A percentile compares a stretch with the other conserved stretches of the same genome.
Conservation (phyloP, 2,329 filamentous ascomycete species). For the Trichophyton rubrum region DNA sequence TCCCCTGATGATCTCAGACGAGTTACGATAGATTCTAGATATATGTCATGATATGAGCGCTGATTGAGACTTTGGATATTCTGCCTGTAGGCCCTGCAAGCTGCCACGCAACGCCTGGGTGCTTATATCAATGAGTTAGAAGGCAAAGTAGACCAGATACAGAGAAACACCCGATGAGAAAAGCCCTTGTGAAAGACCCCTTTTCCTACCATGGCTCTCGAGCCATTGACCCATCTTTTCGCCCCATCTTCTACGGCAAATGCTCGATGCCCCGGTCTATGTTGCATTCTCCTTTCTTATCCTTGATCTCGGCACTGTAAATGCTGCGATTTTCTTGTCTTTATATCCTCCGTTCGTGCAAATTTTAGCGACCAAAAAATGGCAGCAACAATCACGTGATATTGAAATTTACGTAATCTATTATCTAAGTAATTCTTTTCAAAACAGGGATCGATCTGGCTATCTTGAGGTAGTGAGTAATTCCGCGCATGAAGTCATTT, state of each 20-base stretch:
- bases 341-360: neutral
- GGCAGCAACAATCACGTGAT: no score
- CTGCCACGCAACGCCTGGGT: constrained; percentile 74
- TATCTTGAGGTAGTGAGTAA: no score
- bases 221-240: neutral
- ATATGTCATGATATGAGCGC: neutral
- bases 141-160: constrained; percentile 57
- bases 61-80: neutral
- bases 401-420: no score
- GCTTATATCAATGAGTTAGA: constrained; percentile 72
- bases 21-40: constrained; percentile 3
- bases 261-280: neutral
- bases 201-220: neutral
- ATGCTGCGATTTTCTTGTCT: neutral
- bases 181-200: neutral
- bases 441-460: no score
- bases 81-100: constrained; percentile 59
- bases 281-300: neutral
- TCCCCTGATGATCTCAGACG: neutral
- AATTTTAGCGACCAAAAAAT: neutral
- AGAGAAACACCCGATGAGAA: constrained; percentile 40
- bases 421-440: no score
- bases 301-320: neutral
- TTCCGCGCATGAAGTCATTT: no score
- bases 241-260: neutral